Evolutionary conservation across 2,329 filamentous ascomycete species (phyloP), one percentile per base, ranked within the genome.

Genomic region (Ciborinia camelliae): DNA sequence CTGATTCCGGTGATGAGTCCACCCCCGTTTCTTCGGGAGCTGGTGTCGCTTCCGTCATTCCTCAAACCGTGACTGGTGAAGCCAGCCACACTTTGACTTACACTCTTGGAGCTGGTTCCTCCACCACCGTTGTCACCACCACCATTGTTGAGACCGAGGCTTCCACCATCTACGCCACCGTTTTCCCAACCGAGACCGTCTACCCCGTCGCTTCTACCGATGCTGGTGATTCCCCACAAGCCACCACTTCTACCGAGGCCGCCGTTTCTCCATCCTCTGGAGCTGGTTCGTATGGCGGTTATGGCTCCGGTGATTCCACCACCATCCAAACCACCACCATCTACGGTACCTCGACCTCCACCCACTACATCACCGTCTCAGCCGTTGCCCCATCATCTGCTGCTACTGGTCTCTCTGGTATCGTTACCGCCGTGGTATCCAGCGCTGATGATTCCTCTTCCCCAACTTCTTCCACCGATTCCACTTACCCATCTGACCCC

Each of bases 51-150:
- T 41, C 58, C 41, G 41, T 39, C 14, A n/a, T 58, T 28, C n/a
- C n/a, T n/a, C 28, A n/a, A 18, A 53, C 55, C 15, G 45, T 61
- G 10, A 50, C 37, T 20, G 23, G 6, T 1, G 26, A 12, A 23
- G 10, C 47, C 3, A 52, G 32, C 51, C 58, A 62, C 60, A 69
- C 69, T 52, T 72, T 81, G 37, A 77, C 78, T 66, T 78, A 79
- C 72, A 79, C 79, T 68, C 69, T 78, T 65, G 73, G 76, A 68
- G 67, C 72, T 65, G 74, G 77, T 69, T 74, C 75, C 60, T 79
- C 72, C 67, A 80, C 77, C 67, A 81, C 79, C 71, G 77, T 79
- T 64, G 73, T 83, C 66, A 79, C 74, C 60, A 75, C 77, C 66
- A 81, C 79, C 66, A 73, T 78, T 69, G 70, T 78, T 71, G 72